Evolutionary conservation across 116 monocot genomes (phyloP), one percentile per base, ranked within the genome.

Genomic region (Posidonia oceanica): DNA sequence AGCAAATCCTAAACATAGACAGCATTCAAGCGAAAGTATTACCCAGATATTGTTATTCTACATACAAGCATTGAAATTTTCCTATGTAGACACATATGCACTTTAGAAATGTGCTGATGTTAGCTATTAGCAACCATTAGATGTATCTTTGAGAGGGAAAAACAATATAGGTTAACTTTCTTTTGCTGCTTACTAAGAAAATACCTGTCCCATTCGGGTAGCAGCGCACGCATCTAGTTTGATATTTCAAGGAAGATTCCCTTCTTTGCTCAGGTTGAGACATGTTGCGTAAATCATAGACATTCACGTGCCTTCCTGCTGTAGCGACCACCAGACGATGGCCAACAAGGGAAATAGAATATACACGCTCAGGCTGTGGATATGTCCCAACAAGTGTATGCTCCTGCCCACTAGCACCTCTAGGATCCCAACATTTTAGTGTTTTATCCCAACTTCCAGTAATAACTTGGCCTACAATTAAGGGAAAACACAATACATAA

Each of bases 391-490:
- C 85, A 66, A 91, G 91, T 60, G 86, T 85, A 18, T 71, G 77
- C 5, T 91, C 89, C 51, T 84, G 85, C 51, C 94, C 94, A 81
- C 82, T 88, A 64, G 91, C 91, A 59, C 96, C 96, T 82, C 96
- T 84, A 66, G 89, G 91, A 80, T 96, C 96, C 96, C 96, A 96
- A 68, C 83, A 89, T 51, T 96, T 96, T 8, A 96, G 38, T 40
- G 89, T 96, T 69, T 91, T 96, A 69, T 96, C 96, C 96, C 96
- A 96, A 68, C 96, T 96, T 7, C 96, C 96, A 29, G 91, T 91
- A 56, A 96, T 89, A 36, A 96, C 91, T 83, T 96, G 96, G 1
- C 89, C 96, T 95, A 60, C 15, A 44, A 83, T 57, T 58, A 39
- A 18, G 5, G 22, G 52, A 66, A 17, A 4, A 15, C 14, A 68